Base-by-base conservation (phyloP, 2,329 filamentous ascomycete genomes). In the Aspergillus carbonarius region DNA sequence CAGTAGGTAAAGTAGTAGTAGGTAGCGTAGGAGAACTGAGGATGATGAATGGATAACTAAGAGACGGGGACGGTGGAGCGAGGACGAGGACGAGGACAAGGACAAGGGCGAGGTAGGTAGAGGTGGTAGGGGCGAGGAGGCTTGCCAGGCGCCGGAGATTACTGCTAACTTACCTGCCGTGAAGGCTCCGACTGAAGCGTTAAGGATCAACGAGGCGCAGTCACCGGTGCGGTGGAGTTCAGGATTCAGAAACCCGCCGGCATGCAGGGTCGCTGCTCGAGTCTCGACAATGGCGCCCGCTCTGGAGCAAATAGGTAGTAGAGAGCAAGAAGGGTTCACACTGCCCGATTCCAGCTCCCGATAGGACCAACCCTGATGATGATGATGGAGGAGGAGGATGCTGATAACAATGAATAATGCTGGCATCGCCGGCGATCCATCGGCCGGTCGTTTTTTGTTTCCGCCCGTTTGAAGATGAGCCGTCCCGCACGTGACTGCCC, bases 151-250 rank as follows among this genome's bases (percentile, higher is more conserved):
- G 57, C 60, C 54, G 61, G 62, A 66, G 60, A 66, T 63, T 66
- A 70, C 63, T 42, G 39, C 62, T 68, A 57, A 37, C 49, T 37
- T 54, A 55, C 54, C 42, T 49, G 32, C 59, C 48, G 35, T 56
- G 57, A 57, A 49, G 46, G 52, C 58, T 52, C 44, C 44, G 30
- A 44, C 40, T 47, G 55, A 61, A 68, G 66, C 57, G 66, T 65
- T 65, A 64, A 61, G 59, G 65, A 69, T 68, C 67, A 67, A 61
- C 67, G 62, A 62, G 66, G 63, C 63, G 66, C 66, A 66, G 66
- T 60, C 52, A 53, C 57, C 32, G n/a, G 30, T 54, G 55, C 23
- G 42, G 62, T 60, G 60, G 57, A 61, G 59, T 48, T 48, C 44
- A 30, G 44, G 39, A 42, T 42, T 42, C 39, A 42, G 18, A 42